Base-by-base conservation (phyloP, 768 basidiomycete species). In the Russula dissimulans region DNA sequence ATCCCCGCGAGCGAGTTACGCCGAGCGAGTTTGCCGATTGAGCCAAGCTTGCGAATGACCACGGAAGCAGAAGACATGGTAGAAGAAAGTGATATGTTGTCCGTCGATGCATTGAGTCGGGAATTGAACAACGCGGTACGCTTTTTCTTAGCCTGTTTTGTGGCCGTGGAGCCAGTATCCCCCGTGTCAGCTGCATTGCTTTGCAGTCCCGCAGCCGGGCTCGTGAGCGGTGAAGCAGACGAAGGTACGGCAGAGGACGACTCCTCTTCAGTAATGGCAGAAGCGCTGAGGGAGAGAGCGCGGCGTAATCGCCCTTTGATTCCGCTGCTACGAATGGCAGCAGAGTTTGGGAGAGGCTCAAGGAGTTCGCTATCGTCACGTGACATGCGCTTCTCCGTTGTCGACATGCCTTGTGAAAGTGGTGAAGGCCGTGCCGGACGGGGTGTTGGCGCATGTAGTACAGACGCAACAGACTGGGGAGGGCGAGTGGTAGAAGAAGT, bases 1-100 rank as follows among this genome's bases (percentile, higher is more conserved):
- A 97, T 94, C 32, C 92, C 89, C 55, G 89, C 87, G 43, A 97
- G 74, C 41, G 90, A 92, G 70, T 95, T 95, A 46, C 93, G 79
- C 53, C 93, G 76, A 9, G 92, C 91, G 15, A 97, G 80, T 72
- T 89, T 91, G 36, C 91, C 91, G 74, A 97, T 86, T 42, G 85
- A 85, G 3, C 95, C 90, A 49, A 98, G 84, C 76, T 97, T 98
- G 65, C 95, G 83, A 67, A 97, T 95, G 82, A 98, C 95, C 71
- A 97, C 88, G 46, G 89, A 92, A 22, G 95, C 95, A 53, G 89
- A 91, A 64, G 88, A 91, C 67, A 97, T 95, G 47, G 95, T 97
- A 8, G 91, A 94, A 18, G 87, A 89, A 42, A 98, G 81, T 31
- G 94, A 97, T 65, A 98, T 95, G 72, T 95, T 97, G 72, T 95